Evolutionary conservation across 345 rosid species (phyloP), one percentile per base, ranked within the genome.

Genomic region (Mangifera indica): DNA sequence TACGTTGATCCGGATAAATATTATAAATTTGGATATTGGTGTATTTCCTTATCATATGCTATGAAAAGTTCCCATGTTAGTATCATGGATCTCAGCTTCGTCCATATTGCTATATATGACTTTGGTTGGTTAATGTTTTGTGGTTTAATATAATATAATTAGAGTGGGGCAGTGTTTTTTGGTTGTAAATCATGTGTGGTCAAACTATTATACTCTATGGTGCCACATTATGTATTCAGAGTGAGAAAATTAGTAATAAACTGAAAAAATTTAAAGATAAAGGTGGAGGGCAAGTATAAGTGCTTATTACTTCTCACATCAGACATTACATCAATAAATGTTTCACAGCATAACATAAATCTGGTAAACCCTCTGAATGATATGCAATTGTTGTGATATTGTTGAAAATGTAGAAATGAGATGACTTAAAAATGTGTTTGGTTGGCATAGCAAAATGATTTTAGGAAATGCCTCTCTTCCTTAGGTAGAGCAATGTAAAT

Each of bases 181-280:
- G 32, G 32, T 29, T 29, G 32, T 29, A 29, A 29, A 8, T 59
- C 40, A 10, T 37, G 15, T 24, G 37, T 13, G 32, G 74, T 60
- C 17, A 44, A 57, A 66, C 25, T n/a, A 1, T 29, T 1, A 3
- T 29, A 29, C 2, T 29, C 25, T 48, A 7, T 46, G 7, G 17
- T 46, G 17, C n/a, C 17, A 70, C 45, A 20, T 25, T 8, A 26
- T 11, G 13, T 40, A 4, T 21, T 18, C 46, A 73, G n/a, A n/a
- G n/a, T n/a, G n/a, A n/a, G n/a, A n/a, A n/a, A n/a, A n/a, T n/a
- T n/a, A n/a, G n/a, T n/a, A n/a, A n/a, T n/a, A n/a, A n/a, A n/a
- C n/a, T 55, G 52, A 34, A 60, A 66, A 75, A 68, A 20, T n/a
- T 63, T 60, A 67, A 72, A 59, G 68, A 14, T 12, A 10, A 17